phyloP scores from a whole-genome alignment of 805 yeast genomes.

The Ogataea henricii region DNA sequence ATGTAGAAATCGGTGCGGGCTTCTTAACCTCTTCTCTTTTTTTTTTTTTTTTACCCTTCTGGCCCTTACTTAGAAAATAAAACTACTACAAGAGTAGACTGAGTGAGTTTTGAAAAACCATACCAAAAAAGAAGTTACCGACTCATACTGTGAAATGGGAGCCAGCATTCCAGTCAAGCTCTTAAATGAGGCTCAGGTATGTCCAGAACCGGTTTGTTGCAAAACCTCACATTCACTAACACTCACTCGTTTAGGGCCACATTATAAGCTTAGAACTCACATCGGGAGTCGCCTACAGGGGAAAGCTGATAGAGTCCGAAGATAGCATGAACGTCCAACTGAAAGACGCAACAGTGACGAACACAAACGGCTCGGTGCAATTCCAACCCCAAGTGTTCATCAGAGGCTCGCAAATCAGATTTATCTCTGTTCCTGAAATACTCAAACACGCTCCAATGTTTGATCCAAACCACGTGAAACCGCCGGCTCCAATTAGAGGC shows the following conservation, averaged over 20 bases:
- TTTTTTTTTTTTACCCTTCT: neutral
- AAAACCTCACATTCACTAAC: conserved; percentile 10
- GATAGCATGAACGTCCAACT: conserved; percentile 94
- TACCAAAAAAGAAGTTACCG: too few species aligned
- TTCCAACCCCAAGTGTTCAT: conserved; percentile 84
- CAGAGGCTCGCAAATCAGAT: conserved; percentile 87
- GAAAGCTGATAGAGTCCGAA: conserved; percentile 80
- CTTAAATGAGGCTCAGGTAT: conserved; percentile 74
- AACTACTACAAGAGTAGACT: too few species aligned
- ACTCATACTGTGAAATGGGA: conserved; percentile 42
- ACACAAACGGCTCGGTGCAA: conserved; percentile 70
- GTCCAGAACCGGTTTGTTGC: conserved; percentile 16
- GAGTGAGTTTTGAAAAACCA: too few species aligned
- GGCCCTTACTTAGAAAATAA: neutral
- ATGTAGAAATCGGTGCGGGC: neutral
- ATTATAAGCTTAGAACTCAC: conserved; percentile 77
- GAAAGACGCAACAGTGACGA: conserved; percentile 77
- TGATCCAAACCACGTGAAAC: conserved; percentile 54
- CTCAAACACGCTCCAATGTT: conserved; percentile 88
- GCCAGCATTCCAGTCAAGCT: conserved; percentile 84
- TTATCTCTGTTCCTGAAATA: conserved; percentile 86
- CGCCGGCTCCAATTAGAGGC: conserved; percentile 72
- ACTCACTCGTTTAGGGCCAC: conserved; percentile 60
- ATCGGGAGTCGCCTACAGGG: conserved; percentile 86
- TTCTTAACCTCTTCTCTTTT: neutral